Conservation (phyloP, 2,329 filamentous ascomycete species). For the Parascedosporium putredinis region DNA sequence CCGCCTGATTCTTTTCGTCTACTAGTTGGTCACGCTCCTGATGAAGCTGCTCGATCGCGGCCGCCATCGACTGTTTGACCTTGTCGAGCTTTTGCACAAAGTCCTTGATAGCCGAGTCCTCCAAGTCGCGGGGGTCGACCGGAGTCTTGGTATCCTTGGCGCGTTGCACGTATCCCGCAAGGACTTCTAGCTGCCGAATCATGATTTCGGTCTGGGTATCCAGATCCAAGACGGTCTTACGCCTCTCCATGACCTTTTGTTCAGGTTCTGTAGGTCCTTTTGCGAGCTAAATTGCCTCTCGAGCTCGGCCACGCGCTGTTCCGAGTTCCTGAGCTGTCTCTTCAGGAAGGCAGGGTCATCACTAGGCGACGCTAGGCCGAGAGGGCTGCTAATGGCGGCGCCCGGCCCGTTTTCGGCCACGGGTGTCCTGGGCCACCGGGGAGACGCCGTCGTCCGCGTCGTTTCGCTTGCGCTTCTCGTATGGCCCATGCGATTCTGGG, state of each 20-base stretch:
- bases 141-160: constrained; percentile 76
- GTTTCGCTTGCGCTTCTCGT: constrained; percentile 56
- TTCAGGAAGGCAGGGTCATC: constrained; percentile 60
- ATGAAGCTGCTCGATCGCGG: constrained; percentile 48
- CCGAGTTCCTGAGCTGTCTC: constrained; percentile 68
- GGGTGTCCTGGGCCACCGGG: constrained; percentile 61
- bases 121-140: constrained; percentile 70
- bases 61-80: constrained; percentile 48
- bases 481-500: constrained; percentile 32
- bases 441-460: constrained; percentile 52
- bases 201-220: constrained; percentile 95
- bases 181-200: constrained; percentile 79
- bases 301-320: constrained; percentile 77
- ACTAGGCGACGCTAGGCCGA: constrained; percentile 41
- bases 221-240: constrained; percentile 87
- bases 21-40: constrained; percentile 69
- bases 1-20: constrained; percentile 74
- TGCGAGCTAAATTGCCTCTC: constrained; percentile 63
- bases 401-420: constrained; percentile 38
- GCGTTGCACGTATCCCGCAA: constrained; percentile 77
- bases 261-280: constrained; percentile 62
- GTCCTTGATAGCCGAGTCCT: constrained; percentile 84
- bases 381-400: constrained; percentile 63
- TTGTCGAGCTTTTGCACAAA: constrained; percentile 66
- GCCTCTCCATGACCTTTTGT: constrained; percentile 85